Evolutionary conservation across 2,329 filamentous ascomycete genomes (phyloP), one percentile per base, ranked within the genome.

Genomic region (Tolypocladium endophyticum): DNA sequence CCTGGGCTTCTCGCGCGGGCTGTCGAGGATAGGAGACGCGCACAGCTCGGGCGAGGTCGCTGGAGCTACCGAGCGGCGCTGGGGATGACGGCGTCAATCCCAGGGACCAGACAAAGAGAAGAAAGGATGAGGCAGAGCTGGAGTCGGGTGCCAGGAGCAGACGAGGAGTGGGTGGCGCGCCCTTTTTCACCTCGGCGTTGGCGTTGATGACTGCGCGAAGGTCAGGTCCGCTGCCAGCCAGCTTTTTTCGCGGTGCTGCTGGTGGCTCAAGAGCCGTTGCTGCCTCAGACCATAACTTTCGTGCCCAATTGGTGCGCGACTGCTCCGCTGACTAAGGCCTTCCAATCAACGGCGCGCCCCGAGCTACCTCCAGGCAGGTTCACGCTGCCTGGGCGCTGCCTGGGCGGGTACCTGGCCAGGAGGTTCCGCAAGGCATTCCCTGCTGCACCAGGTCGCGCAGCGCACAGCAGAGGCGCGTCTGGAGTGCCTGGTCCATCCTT

Each of bases 251-350:
- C 58, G 57, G 33, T 60, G 58, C 9, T 41, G 39, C 61, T 66
- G 43, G 56, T 62, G 67, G 47, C 50, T n/a, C 30, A 5, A 23
- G 30, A 35, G 64, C 58, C 33, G 57, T 71, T 72, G 71, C 67
- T 73, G 70, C 71, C 71, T 73, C 71, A 72, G 70, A 70, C 70
- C 67, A 67, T 52, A 69, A 70, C 57, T 68, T 65, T 57, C 57
- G 60, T 39, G 57, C 62, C 65, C 67, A 61, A 72, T 72, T 72
- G 71, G 71, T 59, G 55, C 59, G 7, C 25, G 55, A 41, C 3
- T 20, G 14, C 7, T 41, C 16, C 58, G 66, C 64, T 70, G 65
- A 69, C 66, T 66, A 68, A 67, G 57, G 5, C 11, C 6, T 14
- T 39, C 72, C 71, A 74, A 74, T 74, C 59, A 69, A 43, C 62